These are phyloP conservation scores for Talaromyces sp. DNA, from an alignment of 2,329 filamentous ascomycete genomes.

Conservation along the genomic window DNA sequence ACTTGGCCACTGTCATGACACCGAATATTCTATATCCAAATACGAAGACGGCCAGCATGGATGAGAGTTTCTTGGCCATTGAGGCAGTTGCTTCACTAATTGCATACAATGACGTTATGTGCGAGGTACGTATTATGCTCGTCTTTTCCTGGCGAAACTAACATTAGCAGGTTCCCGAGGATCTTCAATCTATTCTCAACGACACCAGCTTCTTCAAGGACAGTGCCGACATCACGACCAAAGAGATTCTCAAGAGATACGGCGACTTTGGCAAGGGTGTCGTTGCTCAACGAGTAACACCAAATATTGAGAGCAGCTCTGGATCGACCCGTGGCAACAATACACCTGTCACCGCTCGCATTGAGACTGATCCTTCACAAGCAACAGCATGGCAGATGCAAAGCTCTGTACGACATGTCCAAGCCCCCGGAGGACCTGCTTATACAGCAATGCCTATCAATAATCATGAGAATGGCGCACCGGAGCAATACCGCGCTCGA, in stretches of 20 bases:
- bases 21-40: slow-evolving; percentile 85
- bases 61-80: slow-evolving; percentile 88
- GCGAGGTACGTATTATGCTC: slow-evolving; percentile 66
- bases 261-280: slow-evolving; percentile 71
- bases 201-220: slow-evolving; percentile 79
- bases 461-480: slow-evolving; percentile 20
- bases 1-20: slow-evolving; percentile 93
- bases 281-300: slow-evolving; percentile 55
- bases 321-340: slow-evolving; percentile 40
- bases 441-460: slow-evolving; percentile 30
- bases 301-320: slow-evolving; percentile 49
- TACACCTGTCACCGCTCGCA: slow-evolving; percentile 55
- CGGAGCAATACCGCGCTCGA: slow-evolving; percentile 29
- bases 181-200: slow-evolving; percentile 79
- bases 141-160: slow-evolving; percentile 66
- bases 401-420: slow-evolving; percentile 74
- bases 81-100: slow-evolving; percentile 90
- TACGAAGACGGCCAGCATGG: slow-evolving; percentile 67
- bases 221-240: slow-evolving; percentile 84
- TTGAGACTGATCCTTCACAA: slow-evolving; percentile 81
- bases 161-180: slow-evolving; percentile 73
- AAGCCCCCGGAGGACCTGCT: slow-evolving; percentile 40
- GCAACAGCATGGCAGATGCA: slow-evolving; percentile 73
- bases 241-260: slow-evolving; percentile 93
- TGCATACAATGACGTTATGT: slow-evolving; percentile 92